A percentile compares a stretch with the other conserved stretches of the same genome.
Evolutionary conservation across 2,329 filamentous ascomycete species (phyloP).

Genomic region (Exophiala bonariae): DNA sequence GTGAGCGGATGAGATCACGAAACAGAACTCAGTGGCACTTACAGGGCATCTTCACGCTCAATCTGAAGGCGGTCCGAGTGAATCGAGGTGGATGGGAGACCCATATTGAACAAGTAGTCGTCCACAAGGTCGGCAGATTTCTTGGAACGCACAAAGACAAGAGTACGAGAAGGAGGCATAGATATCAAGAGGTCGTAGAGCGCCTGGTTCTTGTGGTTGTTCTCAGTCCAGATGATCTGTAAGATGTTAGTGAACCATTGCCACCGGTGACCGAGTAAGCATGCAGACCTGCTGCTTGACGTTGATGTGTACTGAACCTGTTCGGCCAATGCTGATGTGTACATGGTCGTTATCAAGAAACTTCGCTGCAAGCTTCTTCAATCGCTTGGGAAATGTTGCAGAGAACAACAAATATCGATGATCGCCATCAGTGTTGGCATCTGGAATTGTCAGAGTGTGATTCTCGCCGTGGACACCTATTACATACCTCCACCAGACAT

Average conservation of each 20-base stretch:
- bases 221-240: constrained; percentile 66
- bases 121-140: constrained; percentile 78
- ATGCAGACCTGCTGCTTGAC: constrained; percentile 67
- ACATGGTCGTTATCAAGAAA: constrained; percentile 74
- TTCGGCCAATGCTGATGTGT: constrained; percentile 81
- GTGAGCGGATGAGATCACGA: background rate
- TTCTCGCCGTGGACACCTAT: constrained; percentile 13
- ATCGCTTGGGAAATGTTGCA: constrained; percentile 83
- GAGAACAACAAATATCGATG: constrained; percentile 82
- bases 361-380: constrained; percentile 73
- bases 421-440: constrained; percentile 74
- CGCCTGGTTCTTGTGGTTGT: constrained; percentile 66
- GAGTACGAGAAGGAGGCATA: constrained; percentile 71
- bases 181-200: constrained; percentile 72
- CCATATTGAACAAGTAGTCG: constrained; percentile 79
- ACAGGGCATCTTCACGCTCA: constrained; percentile 89
- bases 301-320: constrained; percentile 78
- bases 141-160: constrained; percentile 89
- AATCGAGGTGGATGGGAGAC: constrained; percentile 81
- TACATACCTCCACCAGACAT: constrained; percentile 75
- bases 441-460: constrained; percentile 34
- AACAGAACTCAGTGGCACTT: constrained; percentile 34
- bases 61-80: constrained; percentile 83
- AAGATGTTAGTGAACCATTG: constrained; percentile 15
- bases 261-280: background rate